Evolutionary conservation across 345 rosid genomes (phyloP), one percentile per base, ranked within the genome.

Genomic region (Citrus inodora): DNA sequence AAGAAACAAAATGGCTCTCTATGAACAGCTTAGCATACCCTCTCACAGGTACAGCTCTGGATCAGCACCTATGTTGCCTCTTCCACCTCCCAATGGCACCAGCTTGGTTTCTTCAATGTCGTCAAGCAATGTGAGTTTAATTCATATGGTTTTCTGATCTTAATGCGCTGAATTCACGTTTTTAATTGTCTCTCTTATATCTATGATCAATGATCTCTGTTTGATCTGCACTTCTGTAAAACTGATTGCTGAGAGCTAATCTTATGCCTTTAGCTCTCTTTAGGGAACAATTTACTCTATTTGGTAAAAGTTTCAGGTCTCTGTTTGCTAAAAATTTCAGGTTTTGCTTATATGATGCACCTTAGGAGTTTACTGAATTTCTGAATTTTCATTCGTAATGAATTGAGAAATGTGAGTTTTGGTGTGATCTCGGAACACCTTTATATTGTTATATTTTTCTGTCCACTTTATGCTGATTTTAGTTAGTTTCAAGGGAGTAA

Each of bases 1-100:
- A 40, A 86, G 93, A 81, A 92, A 90, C 82, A 89, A 92, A 81
- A 90, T 92, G 94, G 94, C 97, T 80, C 88, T 89, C 59, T 90
- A 90, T 78, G 94, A 90, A 61, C 93, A 89, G 73, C 82, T 92
- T 42, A 86, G 90, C 75, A 65, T 90, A 27, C 94, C 97, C 76
- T 85, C 90, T 59, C 90, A 86, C 46, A 83, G 88, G 81, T 78
- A 77, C 25, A 67, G 76, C 72, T 63, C 85, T 30, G 86, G 80
- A 76, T 78, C 88, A 67, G 61, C 80, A 16, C 74, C 89, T 19
- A 51, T 70, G 40, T 60, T 83, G 80, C 89, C 92, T 72, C 73
- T 76, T 79, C 87, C 77, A n/a, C 81, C 81, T 17, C 72, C 68
- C 67, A 71, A 75, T 33, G 77, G 67, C 30, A 53, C 61, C 74